Conservation (phyloP, 2,329 filamentous ascomycete genomes). For the Thermoascus crustaceus region DNA sequence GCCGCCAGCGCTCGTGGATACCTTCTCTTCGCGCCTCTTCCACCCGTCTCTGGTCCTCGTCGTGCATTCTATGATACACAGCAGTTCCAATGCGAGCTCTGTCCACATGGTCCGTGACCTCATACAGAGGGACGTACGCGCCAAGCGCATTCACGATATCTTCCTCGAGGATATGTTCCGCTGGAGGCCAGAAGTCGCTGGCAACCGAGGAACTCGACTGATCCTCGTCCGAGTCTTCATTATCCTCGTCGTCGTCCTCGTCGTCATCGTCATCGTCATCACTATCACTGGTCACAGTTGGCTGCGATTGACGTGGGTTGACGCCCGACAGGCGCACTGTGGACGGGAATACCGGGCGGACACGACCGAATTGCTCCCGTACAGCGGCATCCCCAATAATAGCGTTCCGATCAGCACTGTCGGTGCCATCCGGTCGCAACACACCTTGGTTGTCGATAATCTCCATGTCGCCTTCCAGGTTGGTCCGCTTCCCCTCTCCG, state of each 20-base stretch:
- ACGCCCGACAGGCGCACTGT: conserved; percentile 17
- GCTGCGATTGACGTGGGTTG: conserved; percentile 7
- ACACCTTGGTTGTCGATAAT: conserved; percentile 54
- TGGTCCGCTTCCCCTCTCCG: conserved; percentile 59
- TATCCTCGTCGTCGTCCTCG: conserved; percentile 14
- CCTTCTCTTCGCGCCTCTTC: conserved; percentile 31
- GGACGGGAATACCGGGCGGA: conserved; percentile 25
- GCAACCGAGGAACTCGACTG: conserved; percentile 19
- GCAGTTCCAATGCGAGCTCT: conserved; percentile 32
- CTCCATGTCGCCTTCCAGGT: conserved; percentile 56
- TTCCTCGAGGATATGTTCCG: conserved; percentile 29
- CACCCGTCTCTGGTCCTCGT: conserved; percentile 28
- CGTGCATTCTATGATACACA: conserved; percentile 31
- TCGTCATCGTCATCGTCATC: conserved; percentile 14
- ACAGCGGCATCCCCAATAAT: conserved; percentile 47
- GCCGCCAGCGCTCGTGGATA: conserved; percentile 65
- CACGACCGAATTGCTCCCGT: conserved; percentile 25
- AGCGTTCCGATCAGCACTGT: conserved; percentile 53
- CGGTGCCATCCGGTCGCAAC: conserved; percentile 52
- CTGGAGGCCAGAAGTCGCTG: conserved; percentile 31
- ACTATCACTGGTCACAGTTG: conserved; percentile 2
- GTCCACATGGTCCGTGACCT: conserved; percentile 36
- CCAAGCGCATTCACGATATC: conserved; percentile 38
- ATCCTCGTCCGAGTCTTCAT: conserved; percentile 16
- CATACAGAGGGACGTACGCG: conserved; percentile 31